phyloP scores from a whole-genome alignment of 1,284 basidiomycete species.

The Omphalotus olearius region DNA sequence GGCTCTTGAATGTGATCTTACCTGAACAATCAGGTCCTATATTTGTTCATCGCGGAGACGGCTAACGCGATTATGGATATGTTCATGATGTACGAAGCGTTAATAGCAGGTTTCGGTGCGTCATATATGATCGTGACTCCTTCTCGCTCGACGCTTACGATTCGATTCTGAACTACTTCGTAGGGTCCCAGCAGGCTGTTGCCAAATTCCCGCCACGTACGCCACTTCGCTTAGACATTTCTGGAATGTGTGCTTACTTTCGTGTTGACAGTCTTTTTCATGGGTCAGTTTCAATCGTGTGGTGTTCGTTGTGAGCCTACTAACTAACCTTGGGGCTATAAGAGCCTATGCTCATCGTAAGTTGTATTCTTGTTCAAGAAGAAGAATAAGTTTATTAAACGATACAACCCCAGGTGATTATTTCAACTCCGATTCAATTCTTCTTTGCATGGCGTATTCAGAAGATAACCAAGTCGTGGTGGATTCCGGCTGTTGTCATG shows the following conservation, averaged over 20 bases:
- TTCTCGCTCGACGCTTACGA: too few species aligned
- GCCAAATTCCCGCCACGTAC: conserved; percentile 14
- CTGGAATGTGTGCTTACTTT: background rate
- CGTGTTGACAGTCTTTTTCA: conserved; percentile 9
- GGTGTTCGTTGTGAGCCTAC: background rate
- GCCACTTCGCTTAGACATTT: background rate
- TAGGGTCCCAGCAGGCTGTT: conserved; percentile 22
- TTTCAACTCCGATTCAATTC: conserved; percentile 47
- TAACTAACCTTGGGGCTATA: background rate
- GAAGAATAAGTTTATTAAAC: too few species aligned
- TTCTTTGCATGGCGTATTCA: conserved; percentile 51
- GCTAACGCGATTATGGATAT: conserved; percentile 39
- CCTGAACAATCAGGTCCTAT: conserved; percentile 29
- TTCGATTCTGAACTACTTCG: background rate
- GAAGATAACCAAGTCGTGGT: conserved; percentile 35
- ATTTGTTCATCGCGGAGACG: conserved; percentile 39
- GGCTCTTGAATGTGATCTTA: background rate
- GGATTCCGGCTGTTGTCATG: conserved; percentile 32
- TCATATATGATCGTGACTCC: background rate
- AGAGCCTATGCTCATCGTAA: conserved; percentile 32
- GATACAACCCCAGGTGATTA: conserved; percentile 29
- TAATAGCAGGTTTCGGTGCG: conserved; percentile 38
- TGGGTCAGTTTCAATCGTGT: conserved; percentile 4
- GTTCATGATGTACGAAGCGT: conserved; percentile 41
- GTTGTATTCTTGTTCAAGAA: conserved; percentile 8